A percentile compares a stretch with the other conserved stretches of the same genome.
phyloP scores from a whole-genome alignment of 164 flowering plant genomes.

The Paratinospora sagittata region DNA sequence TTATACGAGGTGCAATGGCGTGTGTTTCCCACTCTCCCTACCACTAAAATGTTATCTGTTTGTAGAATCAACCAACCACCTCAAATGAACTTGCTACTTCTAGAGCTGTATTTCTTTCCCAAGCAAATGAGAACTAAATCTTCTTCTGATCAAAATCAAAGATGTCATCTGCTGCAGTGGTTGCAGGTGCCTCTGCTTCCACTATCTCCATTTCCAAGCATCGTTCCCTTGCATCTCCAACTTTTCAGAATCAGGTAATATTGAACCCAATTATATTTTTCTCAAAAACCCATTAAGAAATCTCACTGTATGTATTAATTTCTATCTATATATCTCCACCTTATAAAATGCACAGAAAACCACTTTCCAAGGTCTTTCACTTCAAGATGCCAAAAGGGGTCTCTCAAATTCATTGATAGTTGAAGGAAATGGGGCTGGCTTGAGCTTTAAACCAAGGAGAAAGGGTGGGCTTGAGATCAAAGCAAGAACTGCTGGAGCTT shows the following conservation, averaged over 20 bases:
- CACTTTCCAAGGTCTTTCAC: conserved; percentile 55
- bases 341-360: conserved; percentile 43
- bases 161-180: conserved; percentile 39
- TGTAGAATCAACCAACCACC: background rate
- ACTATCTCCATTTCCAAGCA: conserved; percentile 30
- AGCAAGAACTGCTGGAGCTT: conserved; percentile 72
- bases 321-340: background rate
- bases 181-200: conserved; percentile 43
- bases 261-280: background rate
- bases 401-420: conserved; percentile 30
- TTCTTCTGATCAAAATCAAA: conserved; percentile 7
- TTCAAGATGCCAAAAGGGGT: conserved; percentile 57
- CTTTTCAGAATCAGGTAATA: conserved; percentile 33
- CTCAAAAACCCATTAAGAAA: conserved; percentile 4
- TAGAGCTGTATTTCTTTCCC: background rate
- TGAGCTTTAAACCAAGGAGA: conserved; percentile 15
- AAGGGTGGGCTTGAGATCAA: conserved; percentile 36
- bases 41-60: conserved; percentile 26
- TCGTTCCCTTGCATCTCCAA: conserved; percentile 21
- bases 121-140: background rate
- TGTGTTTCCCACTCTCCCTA: conserved; percentile 18
- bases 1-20: conserved; percentile 1
- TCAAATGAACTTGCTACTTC: background rate
- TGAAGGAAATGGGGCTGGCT: conserved; percentile 18
- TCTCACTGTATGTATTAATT: background rate